A percentile compares a stretch with the other conserved stretches of the same genome.
phyloP scores from a whole-genome alignment of 345 rosid species.

The Chamaenerion angustifolium region DNA sequence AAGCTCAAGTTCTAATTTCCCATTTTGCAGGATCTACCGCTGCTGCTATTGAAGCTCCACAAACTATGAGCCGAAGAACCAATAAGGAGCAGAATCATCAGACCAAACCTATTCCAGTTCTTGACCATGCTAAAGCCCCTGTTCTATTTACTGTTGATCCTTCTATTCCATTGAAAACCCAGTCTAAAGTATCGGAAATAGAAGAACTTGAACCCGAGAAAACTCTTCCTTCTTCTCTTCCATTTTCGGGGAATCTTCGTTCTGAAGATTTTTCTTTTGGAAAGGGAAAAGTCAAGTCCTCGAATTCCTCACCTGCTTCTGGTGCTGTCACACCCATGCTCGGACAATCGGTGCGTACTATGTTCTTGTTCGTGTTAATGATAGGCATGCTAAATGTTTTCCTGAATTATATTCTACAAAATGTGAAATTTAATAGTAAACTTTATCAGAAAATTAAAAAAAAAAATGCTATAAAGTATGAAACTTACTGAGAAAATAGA shows the following conservation, averaged over 20 bases:
- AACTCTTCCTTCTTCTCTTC: slow-evolving; percentile 23
- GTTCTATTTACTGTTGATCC: slow-evolving; percentile 14
- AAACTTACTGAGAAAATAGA: too few relatives aligned
- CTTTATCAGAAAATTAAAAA: too few relatives aligned
- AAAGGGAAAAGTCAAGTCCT: slow-evolving; percentile 8
- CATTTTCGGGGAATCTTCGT: slow-evolving; percentile 17
- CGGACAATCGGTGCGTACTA: slow-evolving; percentile 6
- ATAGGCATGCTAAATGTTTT: too few relatives aligned
- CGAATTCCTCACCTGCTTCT: slow-evolving; percentile 6
- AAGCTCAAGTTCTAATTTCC: background rate
- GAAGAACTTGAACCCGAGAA: slow-evolving; percentile 13
- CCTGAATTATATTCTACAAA: too few relatives aligned
- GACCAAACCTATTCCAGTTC: slow-evolving; percentile 18
- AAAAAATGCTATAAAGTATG: too few relatives aligned
- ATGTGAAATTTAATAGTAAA: too few relatives aligned
- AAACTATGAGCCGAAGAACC: slow-evolving; percentile 42
- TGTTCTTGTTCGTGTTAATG: background rate
- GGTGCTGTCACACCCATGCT: slow-evolving; percentile 10
- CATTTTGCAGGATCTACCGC: slow-evolving; percentile 37
- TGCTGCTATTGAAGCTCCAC: slow-evolving; percentile 11
- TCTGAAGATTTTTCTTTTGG: slow-evolving; percentile 29
- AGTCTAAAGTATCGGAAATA: slow-evolving; percentile 16
- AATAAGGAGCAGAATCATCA: slow-evolving; percentile 35
- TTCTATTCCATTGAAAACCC: slow-evolving; percentile 18
- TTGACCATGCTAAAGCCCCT: slow-evolving; percentile 17